Evolutionary conservation across 75 land plant genomes (phyloP), one percentile per base, ranked within the genome.

Genomic region (Pinus albicaulis): DNA sequence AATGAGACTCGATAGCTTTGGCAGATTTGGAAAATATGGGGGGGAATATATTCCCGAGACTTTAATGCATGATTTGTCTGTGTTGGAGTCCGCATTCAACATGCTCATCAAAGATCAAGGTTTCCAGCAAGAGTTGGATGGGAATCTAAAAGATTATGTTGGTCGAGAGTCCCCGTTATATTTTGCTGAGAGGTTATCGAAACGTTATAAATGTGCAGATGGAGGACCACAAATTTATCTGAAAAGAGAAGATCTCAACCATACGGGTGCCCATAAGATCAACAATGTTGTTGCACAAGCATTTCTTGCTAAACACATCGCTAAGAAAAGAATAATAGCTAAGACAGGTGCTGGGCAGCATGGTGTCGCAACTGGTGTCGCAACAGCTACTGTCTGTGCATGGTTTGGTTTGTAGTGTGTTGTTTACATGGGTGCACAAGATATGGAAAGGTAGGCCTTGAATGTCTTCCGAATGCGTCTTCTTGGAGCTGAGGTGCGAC

Each of bases 321-420:
- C 96, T 13, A 84, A 82, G 83, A 85, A 85, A 38, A 82, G 91
- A 55, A 82, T 95, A 26, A 85, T 95, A 44, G 94, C 98, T 7
- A 96, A 88, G 79, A 93, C 98, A 15, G 98, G 97, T 38, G 97
- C 98, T 58, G 98, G 98, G 12, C 97, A 93, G 76, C 98, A 95
- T 66, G 98, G 98, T 2, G 91, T 95, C n/a, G n/a, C n/a, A n/a
- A n/a, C n/a, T n/a, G n/a, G n/a, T n/a, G n/a, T n/a, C 55, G 98
- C 98, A 10, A 93, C 98, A 4, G 98, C 98, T 17, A 90, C 97
- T 4, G 97, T 90, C 3, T 95, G 98, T 78, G 96, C 98, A 28
- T 75, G 89, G 71, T 87, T 93, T 79, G 85, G 82, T 25, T 80
- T 95, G 61, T 80, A 93, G 57, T 95, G 98, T 78, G 80, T 85